Percentiles rank a stretch among this genome's conserved stretches.
Evolutionary conservation across 1,284 basidiomycete species (phyloP).

Genomic region (Fomitopsis betulina): DNA sequence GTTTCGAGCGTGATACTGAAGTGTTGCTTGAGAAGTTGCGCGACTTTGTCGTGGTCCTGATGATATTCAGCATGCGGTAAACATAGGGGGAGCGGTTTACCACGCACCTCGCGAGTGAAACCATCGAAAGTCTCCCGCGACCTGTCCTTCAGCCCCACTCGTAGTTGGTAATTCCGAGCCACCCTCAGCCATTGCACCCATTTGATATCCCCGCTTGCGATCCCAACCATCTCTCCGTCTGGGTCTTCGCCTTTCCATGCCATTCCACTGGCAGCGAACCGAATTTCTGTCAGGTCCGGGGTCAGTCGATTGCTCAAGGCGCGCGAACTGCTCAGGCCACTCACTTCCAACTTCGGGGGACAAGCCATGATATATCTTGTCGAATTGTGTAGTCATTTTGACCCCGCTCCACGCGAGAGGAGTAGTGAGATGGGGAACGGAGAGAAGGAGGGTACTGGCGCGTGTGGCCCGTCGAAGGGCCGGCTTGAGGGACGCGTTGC

Average conservation of each 20-base stretch:
- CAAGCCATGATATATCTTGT: slow-evolving; percentile 76
- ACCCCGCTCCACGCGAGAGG: not conserved
- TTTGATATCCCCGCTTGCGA: slow-evolving; percentile 75
- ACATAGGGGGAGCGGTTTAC: not conserved
- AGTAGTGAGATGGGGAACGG: slow-evolving; percentile 1
- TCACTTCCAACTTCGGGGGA: slow-evolving; percentile 76
- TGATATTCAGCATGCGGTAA: not conserved
- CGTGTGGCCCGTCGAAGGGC: slow-evolving; percentile 9
- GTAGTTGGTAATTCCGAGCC: slow-evolving; percentile 88
- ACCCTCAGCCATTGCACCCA: slow-evolving; percentile 90
- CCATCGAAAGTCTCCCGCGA: slow-evolving; percentile 89
- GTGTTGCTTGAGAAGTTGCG: slow-evolving; percentile 76
- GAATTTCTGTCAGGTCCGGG: slow-evolving; percentile 59
- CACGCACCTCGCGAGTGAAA: slow-evolving; percentile 81
- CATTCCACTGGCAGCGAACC: slow-evolving; percentile 84
- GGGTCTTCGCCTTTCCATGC: slow-evolving; percentile 85
- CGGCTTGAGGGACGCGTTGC: slow-evolving; percentile 26
- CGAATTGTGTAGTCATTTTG: slow-evolving; percentile 66
- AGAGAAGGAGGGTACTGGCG: slow-evolving; percentile 16
- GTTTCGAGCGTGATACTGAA: slow-evolving; percentile 85
- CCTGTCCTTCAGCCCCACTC: slow-evolving; percentile 76
- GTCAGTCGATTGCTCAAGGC: not conserved
- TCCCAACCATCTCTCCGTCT: slow-evolving; percentile 54
- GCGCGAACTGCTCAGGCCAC: not conserved
- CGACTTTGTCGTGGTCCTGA: slow-evolving; percentile 81